A percentile compares a stretch with the other conserved stretches of the same genome.
These are phyloP conservation scores for Ajuga chamaepitys DNA, from an alignment of 257 asterid species.

Conservation along the genomic window DNA sequence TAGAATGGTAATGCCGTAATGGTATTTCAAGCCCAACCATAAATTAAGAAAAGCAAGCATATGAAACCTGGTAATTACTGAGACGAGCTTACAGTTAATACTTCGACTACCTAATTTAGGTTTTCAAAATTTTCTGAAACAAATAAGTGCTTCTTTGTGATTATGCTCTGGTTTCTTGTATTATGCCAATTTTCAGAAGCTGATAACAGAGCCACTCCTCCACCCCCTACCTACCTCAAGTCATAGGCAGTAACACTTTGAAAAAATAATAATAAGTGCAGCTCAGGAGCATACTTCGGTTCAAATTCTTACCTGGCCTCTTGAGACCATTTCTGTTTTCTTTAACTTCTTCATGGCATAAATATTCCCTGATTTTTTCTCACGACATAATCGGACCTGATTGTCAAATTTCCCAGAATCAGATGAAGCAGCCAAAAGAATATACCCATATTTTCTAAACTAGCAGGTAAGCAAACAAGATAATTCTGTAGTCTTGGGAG, in stretches of 20 bases:
- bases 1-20: neutral
- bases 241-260: neutral
- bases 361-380: conserved; percentile 84
- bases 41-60: neutral
- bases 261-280: neutral
- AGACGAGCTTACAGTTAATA: neutral
- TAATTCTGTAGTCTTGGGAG: no score
- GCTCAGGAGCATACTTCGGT: neutral
- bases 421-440: neutral
- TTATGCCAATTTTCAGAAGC: neutral
- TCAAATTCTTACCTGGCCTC: conserved; percentile 77
- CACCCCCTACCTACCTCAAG: neutral
- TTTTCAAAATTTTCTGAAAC: neutral
- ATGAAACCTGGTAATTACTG: neutral
- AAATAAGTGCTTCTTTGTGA: neutral
- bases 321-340: conserved; percentile 95
- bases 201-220: no score
- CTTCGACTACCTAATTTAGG: neutral
- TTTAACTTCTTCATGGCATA: conserved; percentile 98
- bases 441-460: neutral
- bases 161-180: neutral
- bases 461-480: neutral
- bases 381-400: conserved; percentile 93
- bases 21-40: neutral
- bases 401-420: conserved; percentile 12